Evolutionary conservation across 306 rosid species (phyloP).

Genomic region (Arachis stenosperma): DNA sequence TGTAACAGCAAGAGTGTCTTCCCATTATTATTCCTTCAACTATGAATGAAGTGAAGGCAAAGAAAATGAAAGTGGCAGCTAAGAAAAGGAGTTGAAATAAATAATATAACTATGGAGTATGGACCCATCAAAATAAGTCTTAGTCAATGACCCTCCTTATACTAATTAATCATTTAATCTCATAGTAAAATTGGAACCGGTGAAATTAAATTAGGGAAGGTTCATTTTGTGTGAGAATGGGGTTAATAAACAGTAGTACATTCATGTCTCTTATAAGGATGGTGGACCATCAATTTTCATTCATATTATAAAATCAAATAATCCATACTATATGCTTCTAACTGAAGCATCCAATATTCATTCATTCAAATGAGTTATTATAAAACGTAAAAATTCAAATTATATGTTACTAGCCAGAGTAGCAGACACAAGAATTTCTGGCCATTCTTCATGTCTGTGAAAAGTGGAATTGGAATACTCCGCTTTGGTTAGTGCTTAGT

Average conservation of each 20-base stretch:
- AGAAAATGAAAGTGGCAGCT: conserved; percentile 61
- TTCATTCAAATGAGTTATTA: background rate
- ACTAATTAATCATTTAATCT: too few species aligned
- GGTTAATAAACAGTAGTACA: conserved; percentile 21
- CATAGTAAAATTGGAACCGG: background rate
- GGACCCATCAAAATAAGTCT: conserved; percentile 54
- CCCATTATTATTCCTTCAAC: conserved; percentile 38
- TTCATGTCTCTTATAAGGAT: too few species aligned
- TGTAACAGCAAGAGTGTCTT: conserved; percentile 70
- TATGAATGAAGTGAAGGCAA: conserved; percentile 27
- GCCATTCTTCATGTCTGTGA: background rate
- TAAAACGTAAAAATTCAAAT: background rate
- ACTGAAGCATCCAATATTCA: conserved; percentile 33
- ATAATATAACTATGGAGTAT: conserved; percentile 34
- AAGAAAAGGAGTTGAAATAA: conserved; percentile 55
- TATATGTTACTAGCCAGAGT: too few species aligned
- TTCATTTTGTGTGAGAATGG: conserved; percentile 36
- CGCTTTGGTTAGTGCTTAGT: conserved; percentile 5
- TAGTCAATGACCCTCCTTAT: conserved; percentile 36
- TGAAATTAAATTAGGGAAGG: conserved; percentile 10
- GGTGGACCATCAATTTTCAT: background rate
- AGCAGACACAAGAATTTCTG: background rate
- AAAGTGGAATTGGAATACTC: conserved; percentile 27
- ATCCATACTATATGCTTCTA: conserved; percentile 9
- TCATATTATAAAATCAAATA: background rate